Evolutionary conservation across 2,329 filamentous ascomycete species (phyloP), one percentile per base, ranked within the genome.

Genomic region (Ophioceras dolichostomum): DNA sequence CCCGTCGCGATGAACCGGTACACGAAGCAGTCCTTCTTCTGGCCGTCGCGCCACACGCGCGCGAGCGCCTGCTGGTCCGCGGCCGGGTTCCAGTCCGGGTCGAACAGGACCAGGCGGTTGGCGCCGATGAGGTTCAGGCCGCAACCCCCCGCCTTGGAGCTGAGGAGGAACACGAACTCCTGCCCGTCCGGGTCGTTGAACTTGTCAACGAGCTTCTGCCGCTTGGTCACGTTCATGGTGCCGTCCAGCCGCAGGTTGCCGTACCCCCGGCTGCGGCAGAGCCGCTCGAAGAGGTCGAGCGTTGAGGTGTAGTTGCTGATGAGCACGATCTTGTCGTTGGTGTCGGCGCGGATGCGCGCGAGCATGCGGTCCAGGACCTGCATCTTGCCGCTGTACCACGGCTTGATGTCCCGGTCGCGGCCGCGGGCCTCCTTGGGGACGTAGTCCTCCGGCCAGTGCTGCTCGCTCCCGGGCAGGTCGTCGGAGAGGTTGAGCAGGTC

Each of bases 1-100:
- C 91, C 91, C 0, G 93, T 96, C 0, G 88, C 84, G 50, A 98
- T 98, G 62, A 98, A 98, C n/a, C 91, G 83, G 58, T 98, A 98
- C 13, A 98, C 91, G 50, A 98, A 98, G 53, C 91, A 98, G 53
- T 98, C 91, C 55, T 98, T 98, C 70, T 93, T 96, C 59, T 98
- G 91, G 0, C 91, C 91, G 50, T 98, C 91, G 68, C 91, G 84
- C 91, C 91, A 98, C 16, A 98, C 91, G 65, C 91, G 83, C 26
- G 91, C 91, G 21, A 98, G 72, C 4, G 91, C 91, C 62, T 98
- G 91, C 58, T 98, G 91, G 53, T 98, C 91, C 1, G 91, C 88
- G 4, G 91, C 91, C 1, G 91, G 91, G 51, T 98, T 98, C 91
- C 91, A 98, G 58, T 91, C 84, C 0, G 91, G 91, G 48, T 98